phyloP scores from a whole-genome alignment of 306 rosid genomes.

The Fragaria ananassa region DNA sequence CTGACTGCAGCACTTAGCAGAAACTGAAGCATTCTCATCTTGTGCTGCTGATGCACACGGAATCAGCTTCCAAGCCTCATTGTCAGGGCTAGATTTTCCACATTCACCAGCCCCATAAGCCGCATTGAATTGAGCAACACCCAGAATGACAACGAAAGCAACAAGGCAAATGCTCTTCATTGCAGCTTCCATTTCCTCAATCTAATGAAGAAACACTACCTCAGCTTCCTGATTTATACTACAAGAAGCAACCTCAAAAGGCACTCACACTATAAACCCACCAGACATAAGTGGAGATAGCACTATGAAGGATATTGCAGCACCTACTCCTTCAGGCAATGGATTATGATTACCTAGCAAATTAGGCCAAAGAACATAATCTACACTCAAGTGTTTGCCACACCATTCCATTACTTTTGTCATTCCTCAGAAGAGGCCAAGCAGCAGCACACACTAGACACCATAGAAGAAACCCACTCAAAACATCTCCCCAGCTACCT shows the following conservation, averaged over 20 bases:
- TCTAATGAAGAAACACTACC: neutral
- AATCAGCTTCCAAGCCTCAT: conserved; percentile 43
- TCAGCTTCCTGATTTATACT: conserved; percentile 25
- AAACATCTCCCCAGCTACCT: neutral
- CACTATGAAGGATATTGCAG: conserved; percentile 26
- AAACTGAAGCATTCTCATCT: conserved; percentile 29
- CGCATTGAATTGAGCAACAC: neutral
- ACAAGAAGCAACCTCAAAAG: conserved; percentile 9
- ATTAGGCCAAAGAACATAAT: neutral
- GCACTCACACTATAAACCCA: conserved; percentile 17
- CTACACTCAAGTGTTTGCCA: neutral
- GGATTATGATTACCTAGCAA: conserved; percentile 13
- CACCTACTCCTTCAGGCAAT: conserved; percentile 23
- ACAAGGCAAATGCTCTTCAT: conserved; percentile 28
- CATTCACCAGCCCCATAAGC: conserved; percentile 46
- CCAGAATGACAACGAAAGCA: conserved; percentile 18
- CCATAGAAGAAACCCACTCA: neutral
- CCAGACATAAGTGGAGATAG: conserved; percentile 30
- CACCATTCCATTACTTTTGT: neutral
- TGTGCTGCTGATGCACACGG: conserved; percentile 50
- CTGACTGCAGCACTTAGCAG: conserved; percentile 44
- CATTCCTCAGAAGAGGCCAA: neutral
- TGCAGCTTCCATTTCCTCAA: conserved; percentile 22
- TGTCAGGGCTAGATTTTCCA: conserved; percentile 39
- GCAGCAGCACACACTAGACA: neutral